These are phyloP conservation scores for Ostreobium quekettii DNA, from an alignment of 139 green algal genomes.

Conservation along the genomic window DNA sequence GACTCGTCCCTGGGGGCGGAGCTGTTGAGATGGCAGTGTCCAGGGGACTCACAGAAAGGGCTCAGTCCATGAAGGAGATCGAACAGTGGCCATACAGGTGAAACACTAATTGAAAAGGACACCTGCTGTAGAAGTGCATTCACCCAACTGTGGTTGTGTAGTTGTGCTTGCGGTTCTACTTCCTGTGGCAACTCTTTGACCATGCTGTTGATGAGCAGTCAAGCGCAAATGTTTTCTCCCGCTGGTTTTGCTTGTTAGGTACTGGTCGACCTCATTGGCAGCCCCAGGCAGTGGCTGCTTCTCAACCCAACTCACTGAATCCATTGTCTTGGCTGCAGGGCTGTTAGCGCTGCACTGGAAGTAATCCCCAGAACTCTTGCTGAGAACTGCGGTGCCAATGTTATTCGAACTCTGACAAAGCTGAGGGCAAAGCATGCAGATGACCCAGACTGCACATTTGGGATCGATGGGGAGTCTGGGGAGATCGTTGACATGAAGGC, in stretches of 20 bases:
- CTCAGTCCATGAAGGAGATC: conserved; percentile 31
- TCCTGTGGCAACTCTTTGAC: no score
- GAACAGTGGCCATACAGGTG: conserved; percentile 55
- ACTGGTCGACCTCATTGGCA: no score
- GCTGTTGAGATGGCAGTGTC: conserved; percentile 94
- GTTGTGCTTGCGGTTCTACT: no score
- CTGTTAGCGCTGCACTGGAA: conserved; percentile 71
- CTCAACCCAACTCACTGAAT: no score
- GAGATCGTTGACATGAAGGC: conserved; percentile 90
- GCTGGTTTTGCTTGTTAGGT: no score
- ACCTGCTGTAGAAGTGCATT: no score
- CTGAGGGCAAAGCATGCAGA: conserved; percentile 78
- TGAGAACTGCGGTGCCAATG: conserved; percentile 97
- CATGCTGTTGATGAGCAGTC: no score
- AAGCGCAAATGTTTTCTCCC: no score
- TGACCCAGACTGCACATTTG: conserved; percentile 47
- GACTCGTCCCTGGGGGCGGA: conserved; percentile 90
- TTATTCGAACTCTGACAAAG: conserved; percentile 97
- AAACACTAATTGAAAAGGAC: no score
- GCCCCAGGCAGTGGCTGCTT: no score
- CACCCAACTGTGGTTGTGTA: no score
- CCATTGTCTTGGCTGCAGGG: no score
- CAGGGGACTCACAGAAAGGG: conserved; percentile 3
- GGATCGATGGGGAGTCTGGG: conserved; percentile 86
- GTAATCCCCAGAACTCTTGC: conserved; percentile 95